Evolutionary conservation across 2,329 filamentous ascomycete species (phyloP).

Genomic region (Dactylellina cionopaga): DNA sequence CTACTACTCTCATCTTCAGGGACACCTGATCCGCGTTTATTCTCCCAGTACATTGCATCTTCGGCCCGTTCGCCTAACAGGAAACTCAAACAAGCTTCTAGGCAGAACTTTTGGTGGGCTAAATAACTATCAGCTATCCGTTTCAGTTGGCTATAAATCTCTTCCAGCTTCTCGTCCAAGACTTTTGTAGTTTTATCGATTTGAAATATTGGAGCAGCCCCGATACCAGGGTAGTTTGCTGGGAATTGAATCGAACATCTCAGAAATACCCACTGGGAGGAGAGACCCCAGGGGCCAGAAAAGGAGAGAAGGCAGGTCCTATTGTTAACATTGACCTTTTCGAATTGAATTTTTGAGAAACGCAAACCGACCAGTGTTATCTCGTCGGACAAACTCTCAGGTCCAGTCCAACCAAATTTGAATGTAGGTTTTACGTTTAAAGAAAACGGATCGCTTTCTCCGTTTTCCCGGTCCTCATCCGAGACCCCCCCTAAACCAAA

Average conservation of each 20-base stretch:
- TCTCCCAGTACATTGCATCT: slow-evolving; percentile 63
- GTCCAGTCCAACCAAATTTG: slow-evolving; percentile 58
- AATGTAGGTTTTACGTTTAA: slow-evolving; percentile 51
- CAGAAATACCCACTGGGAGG: slow-evolving; percentile 66
- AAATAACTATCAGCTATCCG: slow-evolving; percentile 68
- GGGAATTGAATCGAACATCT: slow-evolving; percentile 70
- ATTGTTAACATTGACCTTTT: slow-evolving; percentile 68
- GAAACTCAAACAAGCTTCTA: slow-evolving; percentile 72
- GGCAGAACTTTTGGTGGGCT: slow-evolving; percentile 66
- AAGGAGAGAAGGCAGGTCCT: slow-evolving; percentile 68
- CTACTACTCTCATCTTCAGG: slow-evolving; percentile 80
- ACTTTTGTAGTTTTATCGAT: slow-evolving; percentile 70
- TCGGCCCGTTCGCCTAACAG: slow-evolving; percentile 69
- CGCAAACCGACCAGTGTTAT: slow-evolving; percentile 71
- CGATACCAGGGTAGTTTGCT: slow-evolving; percentile 65
- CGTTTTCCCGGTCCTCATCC: slow-evolving; percentile 22
- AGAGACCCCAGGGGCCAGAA: slow-evolving; percentile 70
- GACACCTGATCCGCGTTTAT: slow-evolving; percentile 62
- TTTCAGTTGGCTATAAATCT: slow-evolving; percentile 66
- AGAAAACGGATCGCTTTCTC: slow-evolving; percentile 6
- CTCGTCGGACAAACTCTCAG: slow-evolving; percentile 69
- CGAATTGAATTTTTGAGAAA: slow-evolving; percentile 70
- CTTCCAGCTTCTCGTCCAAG: slow-evolving; percentile 64
- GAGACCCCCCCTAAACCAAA: slow-evolving; percentile 47
- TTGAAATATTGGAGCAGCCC: slow-evolving; percentile 65